Percentiles rank a stretch among this genome's conserved stretches.
These are phyloP conservation scores for Sutorius eximius DNA, from an alignment of 1,284 basidiomycete genomes.

Conservation along the genomic window DNA sequence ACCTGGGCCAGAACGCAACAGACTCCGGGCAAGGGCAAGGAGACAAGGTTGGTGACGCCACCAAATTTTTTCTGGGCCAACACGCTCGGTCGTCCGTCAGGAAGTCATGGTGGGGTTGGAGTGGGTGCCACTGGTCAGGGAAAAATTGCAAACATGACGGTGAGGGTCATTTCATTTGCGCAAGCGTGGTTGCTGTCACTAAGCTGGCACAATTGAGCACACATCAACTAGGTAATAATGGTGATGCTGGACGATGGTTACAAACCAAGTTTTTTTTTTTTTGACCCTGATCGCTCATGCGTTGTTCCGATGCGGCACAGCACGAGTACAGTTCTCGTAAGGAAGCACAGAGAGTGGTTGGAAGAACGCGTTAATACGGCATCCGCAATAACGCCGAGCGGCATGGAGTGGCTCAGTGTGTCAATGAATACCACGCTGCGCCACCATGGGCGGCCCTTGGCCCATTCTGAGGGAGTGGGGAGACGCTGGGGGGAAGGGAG, in stretches of 20 bases:
- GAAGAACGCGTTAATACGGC: constrained; percentile 14
- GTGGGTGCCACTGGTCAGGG: not conserved
- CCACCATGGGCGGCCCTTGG: not conserved
- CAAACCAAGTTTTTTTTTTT: not conserved
- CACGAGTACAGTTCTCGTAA: constrained; percentile 18
- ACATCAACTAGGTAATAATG: constrained; percentile 1
- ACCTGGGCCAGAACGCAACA: constrained; percentile 5
- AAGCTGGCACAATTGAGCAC: not conserved
- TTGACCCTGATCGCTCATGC: constrained; percentile 25
- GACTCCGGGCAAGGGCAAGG: not conserved
- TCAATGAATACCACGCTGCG: constrained; percentile 5
- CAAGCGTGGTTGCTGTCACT: not conserved
- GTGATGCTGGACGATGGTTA: constrained; percentile 6
- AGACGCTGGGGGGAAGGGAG: constrained; percentile 10
- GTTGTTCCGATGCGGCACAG: constrained; percentile 9
- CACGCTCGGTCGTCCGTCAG: not conserved
- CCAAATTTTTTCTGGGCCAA: not conserved
- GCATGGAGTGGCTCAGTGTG: constrained; percentile 4
- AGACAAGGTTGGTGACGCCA: not conserved
- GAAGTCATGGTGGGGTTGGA: not conserved
- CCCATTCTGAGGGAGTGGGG: not conserved
- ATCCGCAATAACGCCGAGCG: constrained; percentile 22
- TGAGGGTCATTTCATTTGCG: constrained; percentile 16
- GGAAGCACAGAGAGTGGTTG: not conserved
- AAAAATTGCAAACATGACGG: constrained; percentile 6